Percentiles rank a stretch among this genome's conserved stretches.
These are phyloP conservation scores for Aspergillus campestris DNA, from an alignment of 495 filamentous ascomycete genomes.

Conservation along the genomic window DNA sequence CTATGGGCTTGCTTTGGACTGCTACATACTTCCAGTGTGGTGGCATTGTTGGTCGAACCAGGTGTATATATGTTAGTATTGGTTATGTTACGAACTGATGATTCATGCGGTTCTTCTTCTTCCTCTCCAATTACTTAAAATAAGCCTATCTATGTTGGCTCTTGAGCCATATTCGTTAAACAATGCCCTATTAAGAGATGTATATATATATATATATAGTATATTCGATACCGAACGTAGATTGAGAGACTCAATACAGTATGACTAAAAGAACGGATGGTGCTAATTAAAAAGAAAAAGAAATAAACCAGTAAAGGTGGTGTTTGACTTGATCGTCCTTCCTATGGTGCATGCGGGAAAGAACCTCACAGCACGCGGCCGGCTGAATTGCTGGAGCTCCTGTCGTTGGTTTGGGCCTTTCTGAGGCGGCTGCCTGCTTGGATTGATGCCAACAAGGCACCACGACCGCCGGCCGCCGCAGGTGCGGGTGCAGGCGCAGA, in stretches of 20 bases:
- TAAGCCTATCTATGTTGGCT: neutral
- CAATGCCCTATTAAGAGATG: too few species aligned
- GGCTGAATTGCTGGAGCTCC: slow-evolving; percentile 58
- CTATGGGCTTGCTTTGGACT: too few species aligned
- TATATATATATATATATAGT: too few species aligned
- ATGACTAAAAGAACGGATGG: too few species aligned
- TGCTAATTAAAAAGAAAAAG: too few species aligned
- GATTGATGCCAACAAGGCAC: slow-evolving; percentile 72
- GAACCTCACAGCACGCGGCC: slow-evolving; percentile 55
- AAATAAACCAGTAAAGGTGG: too few species aligned
- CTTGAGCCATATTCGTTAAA: neutral
- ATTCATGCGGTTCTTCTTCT: neutral
- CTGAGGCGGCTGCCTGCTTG: slow-evolving; percentile 65
- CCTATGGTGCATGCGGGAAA: neutral
- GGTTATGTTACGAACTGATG: neutral
- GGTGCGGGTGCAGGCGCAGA: slow-evolving; percentile 31
- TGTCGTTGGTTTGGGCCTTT: slow-evolving; percentile 82
- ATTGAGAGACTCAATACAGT: too few species aligned
- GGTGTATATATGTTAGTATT: neutral
- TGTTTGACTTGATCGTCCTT: neutral
- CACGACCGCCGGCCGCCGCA: slow-evolving; percentile 32
- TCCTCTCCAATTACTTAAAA: neutral
- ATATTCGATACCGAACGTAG: too few species aligned
- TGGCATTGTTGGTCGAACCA: neutral
- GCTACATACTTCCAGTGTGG: neutral